These are phyloP conservation scores for Phytophthora sojae DNA, from an alignment of 352 stramenopile genomes.

Conservation along the genomic window DNA sequence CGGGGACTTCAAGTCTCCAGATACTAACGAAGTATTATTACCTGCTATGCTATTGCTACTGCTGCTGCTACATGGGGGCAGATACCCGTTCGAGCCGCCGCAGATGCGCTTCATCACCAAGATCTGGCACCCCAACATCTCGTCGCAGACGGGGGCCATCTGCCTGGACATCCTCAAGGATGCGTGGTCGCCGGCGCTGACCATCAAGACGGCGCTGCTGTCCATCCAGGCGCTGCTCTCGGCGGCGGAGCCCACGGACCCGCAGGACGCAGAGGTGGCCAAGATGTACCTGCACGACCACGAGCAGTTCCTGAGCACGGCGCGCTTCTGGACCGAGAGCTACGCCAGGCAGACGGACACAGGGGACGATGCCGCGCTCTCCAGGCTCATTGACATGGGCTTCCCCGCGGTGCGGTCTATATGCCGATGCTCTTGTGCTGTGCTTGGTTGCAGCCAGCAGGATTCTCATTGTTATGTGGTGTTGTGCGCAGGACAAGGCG, in stretches of 20 bases:
- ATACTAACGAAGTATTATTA: not conserved
- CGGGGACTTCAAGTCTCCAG: not conserved
- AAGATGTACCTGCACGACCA: constrained; percentile 96
- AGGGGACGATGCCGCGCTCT: constrained; percentile 65
- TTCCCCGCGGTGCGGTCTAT: constrained; percentile 66
- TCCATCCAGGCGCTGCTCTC: constrained; percentile 96
- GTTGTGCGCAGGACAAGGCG: constrained; percentile 60
- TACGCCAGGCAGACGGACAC: constrained; percentile 89
- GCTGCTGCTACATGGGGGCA: constrained; percentile 13
- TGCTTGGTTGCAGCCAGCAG: not conserved
- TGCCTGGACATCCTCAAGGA: constrained; percentile 99
- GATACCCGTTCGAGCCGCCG: constrained; percentile 96
- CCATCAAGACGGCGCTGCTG: constrained; percentile 97
- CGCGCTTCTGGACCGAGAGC: constrained; percentile 96
- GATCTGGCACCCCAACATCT: constrained; percentile 99
- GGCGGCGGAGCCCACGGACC: constrained; percentile 92
- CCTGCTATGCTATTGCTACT: not conserved
- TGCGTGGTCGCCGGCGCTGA: constrained; percentile 96
- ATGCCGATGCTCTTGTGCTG: not conserved
- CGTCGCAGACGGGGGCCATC: constrained; percentile 96
- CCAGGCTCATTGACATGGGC: constrained; percentile 87
- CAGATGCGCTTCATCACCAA: constrained; percentile 95
- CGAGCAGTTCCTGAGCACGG: constrained; percentile 93
- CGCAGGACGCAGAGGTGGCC: constrained; percentile 96
- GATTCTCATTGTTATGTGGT: not conserved